Evolutionary conservation across 805 yeast species (phyloP), one percentile per base, ranked within the genome.

Genomic region (Sugiyamaella qingdaonensis): DNA sequence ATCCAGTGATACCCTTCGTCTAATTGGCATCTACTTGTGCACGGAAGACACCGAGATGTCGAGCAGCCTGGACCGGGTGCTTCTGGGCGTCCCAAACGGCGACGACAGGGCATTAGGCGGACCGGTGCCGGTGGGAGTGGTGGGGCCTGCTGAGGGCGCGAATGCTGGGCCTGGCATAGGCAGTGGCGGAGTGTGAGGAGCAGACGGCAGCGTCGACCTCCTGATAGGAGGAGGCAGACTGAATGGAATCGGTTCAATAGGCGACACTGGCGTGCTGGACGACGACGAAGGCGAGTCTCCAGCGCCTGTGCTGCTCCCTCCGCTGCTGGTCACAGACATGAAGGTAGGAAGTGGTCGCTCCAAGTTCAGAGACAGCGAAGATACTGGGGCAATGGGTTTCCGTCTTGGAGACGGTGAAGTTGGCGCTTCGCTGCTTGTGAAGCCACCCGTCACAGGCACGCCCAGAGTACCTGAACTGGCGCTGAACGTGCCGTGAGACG

Each of bases 1-100:
- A 4, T 24, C 29, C n/a, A n/a, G n/a, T n/a, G n/a, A n/a, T n/a
- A n/a, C n/a, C n/a, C n/a, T n/a, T n/a, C n/a, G n/a, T n/a, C n/a
- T n/a, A n/a, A n/a, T n/a, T n/a, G n/a, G n/a, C n/a, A n/a, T 35
- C 29, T 24, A 14, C 43, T 55, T 45, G 39, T 53, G 58, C 19
- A 58, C 53, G 1, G 48, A 53, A 10, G 60, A 51, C 18, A 59
- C 62, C 10, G 62, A 56, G 10, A 60, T 58, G 46, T 60, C 63
- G 39, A 60, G 44, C 31, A 60, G 54, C 16, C 63, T 52, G 10
- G 63, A 58, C 13, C 63, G 57, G 11, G 48, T 33, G 10, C 53
- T 16, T 39, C 43, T 7, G 19, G 43, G 43, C 4, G 47, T n/a
- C 11, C 36, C 46, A 4, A 21, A 19, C 11, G 43, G 39, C 16